These are phyloP conservation scores for Aspergillus sp. DNA, from an alignment of 2,329 filamentous ascomycete species.

Conservation along the genomic window DNA sequence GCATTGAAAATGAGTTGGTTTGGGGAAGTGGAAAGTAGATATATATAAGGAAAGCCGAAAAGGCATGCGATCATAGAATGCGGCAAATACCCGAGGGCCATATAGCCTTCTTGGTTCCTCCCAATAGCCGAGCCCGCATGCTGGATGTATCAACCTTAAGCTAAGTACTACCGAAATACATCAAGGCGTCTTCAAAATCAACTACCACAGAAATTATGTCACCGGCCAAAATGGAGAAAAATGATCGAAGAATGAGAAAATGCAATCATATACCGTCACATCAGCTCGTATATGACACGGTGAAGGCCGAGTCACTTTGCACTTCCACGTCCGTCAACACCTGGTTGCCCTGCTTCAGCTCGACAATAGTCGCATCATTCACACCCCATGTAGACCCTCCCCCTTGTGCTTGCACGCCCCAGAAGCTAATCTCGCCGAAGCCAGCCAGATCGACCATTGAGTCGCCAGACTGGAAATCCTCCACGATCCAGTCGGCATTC, in stretches of 20 bases:
- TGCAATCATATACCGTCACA: background rate
- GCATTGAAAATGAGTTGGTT: background rate
- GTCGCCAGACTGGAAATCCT: conserved; percentile 51
- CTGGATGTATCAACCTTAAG: background rate
- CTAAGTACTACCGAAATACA: background rate
- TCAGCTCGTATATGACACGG: conserved; percentile 25
- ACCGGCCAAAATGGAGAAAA: background rate
- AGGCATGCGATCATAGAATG: background rate
- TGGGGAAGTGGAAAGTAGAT: background rate
- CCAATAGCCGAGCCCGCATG: background rate
- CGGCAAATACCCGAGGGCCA: background rate
- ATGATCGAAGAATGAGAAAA: background rate
- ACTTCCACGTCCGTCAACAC: conserved; percentile 35
- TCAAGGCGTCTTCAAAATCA: background rate
- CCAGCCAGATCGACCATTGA: conserved; percentile 50
- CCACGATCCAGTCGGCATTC: conserved; percentile 66
- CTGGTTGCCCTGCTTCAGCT: conserved; percentile 49
- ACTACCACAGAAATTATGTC: background rate
- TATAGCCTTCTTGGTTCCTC: background rate
- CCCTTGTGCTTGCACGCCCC: conserved; percentile 32
- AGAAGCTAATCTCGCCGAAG: conserved; percentile 50
- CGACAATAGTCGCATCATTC: conserved; percentile 46
- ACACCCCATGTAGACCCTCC: conserved; percentile 31
- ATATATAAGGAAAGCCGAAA: background rate
- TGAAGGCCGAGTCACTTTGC: conserved; percentile 29